A percentile compares a stretch with the other conserved stretches of the same genome.
phyloP scores from a whole-genome alignment of 306 rosid species.

The Sphenostylis stenocarpa region DNA sequence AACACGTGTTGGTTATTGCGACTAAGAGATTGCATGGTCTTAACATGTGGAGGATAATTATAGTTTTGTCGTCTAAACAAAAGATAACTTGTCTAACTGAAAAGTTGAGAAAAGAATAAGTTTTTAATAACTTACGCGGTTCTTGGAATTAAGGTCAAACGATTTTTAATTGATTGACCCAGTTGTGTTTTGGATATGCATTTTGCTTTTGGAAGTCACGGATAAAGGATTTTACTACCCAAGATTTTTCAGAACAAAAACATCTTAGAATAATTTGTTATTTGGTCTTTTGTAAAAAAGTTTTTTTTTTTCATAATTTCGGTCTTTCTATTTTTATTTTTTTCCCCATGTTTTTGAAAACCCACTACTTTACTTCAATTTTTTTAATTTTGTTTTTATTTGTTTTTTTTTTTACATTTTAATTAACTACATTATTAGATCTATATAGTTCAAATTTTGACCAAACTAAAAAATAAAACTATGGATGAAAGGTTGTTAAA shows the following conservation, averaged over 20 bases:
- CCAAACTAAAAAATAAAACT: no score
- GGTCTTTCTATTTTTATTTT: no score
- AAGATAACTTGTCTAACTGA: neutral
- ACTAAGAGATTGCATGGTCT: neutral
- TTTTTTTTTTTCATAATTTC: no score
- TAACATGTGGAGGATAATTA: neutral
- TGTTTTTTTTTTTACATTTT: no score
- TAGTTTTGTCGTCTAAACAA: neutral
- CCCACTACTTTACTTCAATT: no score
- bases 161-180: neutral
- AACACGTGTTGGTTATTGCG: constrained; percentile 4
- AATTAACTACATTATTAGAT: no score
- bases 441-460: no score
- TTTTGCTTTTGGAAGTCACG: constrained; percentile 27
- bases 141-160: neutral
- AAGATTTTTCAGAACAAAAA: neutral
- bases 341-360: no score
- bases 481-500: no score
- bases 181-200: neutral
- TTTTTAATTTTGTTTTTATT: no score
- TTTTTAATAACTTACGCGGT: neutral
- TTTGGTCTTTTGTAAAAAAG: no score
- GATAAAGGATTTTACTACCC: neutral
- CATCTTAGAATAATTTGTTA: no score
- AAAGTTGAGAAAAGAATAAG: neutral